phyloP scores from a whole-genome alignment of 805 yeast genomes.

The Dipodascus geniculatus region DNA sequence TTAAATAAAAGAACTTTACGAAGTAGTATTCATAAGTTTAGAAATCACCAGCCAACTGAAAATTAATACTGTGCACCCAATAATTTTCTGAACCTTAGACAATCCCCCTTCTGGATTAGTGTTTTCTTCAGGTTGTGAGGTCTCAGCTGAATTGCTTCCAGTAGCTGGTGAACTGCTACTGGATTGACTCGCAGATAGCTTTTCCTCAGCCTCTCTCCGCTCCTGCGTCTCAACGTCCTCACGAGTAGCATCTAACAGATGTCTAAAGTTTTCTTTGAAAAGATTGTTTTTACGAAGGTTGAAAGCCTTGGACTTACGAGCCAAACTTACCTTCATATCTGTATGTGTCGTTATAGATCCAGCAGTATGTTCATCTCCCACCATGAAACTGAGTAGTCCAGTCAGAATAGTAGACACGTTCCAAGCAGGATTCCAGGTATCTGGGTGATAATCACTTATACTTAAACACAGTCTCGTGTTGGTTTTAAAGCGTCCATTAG shows the following conservation, averaged over 20 bases:
- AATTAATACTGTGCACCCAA: not conserved
- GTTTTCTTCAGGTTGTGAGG: not conserved
- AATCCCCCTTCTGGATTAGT: not conserved
- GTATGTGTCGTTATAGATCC: slow-evolving; percentile 67
- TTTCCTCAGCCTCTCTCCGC: not conserved
- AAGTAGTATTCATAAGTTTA: not conserved
- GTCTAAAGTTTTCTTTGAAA: slow-evolving; percentile 59
- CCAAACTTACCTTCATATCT: slow-evolving; percentile 43
- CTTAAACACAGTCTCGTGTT: slow-evolving; percentile 75
- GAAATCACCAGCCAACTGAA: not conserved
- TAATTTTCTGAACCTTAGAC: not conserved
- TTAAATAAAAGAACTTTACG: not conserved
- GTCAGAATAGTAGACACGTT: slow-evolving; percentile 78
- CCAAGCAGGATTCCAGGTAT: slow-evolving; percentile 96
- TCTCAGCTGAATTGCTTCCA: not conserved
- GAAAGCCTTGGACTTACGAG: slow-evolving; percentile 50
- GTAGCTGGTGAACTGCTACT: too few relatives aligned
- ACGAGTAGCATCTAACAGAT: slow-evolving; percentile 31
- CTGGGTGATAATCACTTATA: slow-evolving; percentile 94
- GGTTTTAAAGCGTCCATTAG: slow-evolving; percentile 56
- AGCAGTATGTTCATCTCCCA: slow-evolving; percentile 72
- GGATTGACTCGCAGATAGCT: too few relatives aligned
- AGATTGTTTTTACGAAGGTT: slow-evolving; percentile 51
- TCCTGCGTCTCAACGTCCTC: not conserved
- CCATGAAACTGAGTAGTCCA: slow-evolving; percentile 86